phyloP scores from a whole-genome alignment of 768 basidiomycete genomes.

The Hypsizygus marmoreus region DNA sequence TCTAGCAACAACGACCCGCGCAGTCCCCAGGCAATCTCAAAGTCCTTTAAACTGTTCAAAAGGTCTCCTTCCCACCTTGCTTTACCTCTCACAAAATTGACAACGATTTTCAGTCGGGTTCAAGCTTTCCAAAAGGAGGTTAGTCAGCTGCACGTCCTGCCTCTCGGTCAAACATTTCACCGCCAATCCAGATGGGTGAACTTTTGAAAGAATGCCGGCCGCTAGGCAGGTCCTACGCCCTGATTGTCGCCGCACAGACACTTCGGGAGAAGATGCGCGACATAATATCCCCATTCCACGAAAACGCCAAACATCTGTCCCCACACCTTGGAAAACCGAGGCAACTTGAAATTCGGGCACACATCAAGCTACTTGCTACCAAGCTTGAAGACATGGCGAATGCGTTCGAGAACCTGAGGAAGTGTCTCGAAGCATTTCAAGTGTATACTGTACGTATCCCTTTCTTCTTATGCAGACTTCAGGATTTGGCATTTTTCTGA shows the following conservation, averaged over 20 bases:
- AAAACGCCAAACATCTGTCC: conserved; percentile 2
- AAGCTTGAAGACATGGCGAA: conserved; percentile 1
- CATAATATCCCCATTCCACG: conserved; percentile 1
- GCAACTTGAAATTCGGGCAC: not conserved
- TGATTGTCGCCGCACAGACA: conserved; percentile 5
- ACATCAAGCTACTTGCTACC: not conserved
- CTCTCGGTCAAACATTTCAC: too few relatives aligned
- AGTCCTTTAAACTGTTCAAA: too few relatives aligned
- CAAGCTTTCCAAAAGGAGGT: too few relatives aligned
- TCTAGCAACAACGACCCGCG: too few relatives aligned
- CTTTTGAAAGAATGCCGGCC: conserved; percentile 3
- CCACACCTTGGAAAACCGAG: not conserved
- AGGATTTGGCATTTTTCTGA: too few relatives aligned
- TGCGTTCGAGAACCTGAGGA: conserved; percentile 2
- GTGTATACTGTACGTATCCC: conserved; percentile 7
- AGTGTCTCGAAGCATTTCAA: conserved; percentile 9
- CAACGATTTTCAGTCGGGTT: too few relatives aligned
- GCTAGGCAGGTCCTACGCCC: conserved; percentile 11
- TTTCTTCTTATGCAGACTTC: not conserved
- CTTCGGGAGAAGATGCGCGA: not conserved
- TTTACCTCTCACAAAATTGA: too few relatives aligned
- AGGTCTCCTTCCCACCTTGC: too few relatives aligned
- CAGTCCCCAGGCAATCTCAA: too few relatives aligned
- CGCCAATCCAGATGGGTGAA: too few relatives aligned
- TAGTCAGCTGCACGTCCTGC: too few relatives aligned